Conservation (phyloP, 73 alveolate genomes). For the Blepharisma stoltei region DNA sequence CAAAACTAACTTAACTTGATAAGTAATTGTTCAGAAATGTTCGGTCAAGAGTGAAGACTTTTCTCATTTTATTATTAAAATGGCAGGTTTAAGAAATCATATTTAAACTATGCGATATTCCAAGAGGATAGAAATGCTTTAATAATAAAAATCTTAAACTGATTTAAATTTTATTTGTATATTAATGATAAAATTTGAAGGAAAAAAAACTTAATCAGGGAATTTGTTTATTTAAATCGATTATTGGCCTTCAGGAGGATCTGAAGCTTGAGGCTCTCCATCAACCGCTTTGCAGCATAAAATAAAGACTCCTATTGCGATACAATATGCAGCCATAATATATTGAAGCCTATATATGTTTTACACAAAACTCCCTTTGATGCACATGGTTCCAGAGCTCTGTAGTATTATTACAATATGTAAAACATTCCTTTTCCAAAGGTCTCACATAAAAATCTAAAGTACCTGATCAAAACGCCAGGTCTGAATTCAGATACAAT, state of each 20-base stretch:
- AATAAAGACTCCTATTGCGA: slow-evolving; percentile 20
- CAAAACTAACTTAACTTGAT: no score
- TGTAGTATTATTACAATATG: background rate
- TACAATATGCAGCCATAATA: slow-evolving; percentile 17
- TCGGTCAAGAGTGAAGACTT: no score
- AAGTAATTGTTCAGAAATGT: no score
- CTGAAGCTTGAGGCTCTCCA: slow-evolving; percentile 29
- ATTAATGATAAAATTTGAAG: no score
- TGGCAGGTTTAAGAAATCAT: no score
- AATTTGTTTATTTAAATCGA: no score
- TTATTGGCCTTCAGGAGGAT: slow-evolving; percentile 11
- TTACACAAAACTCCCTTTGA: slow-evolving; percentile 4
- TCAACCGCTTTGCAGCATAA: slow-evolving; percentile 23
- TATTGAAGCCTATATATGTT: slow-evolving; percentile 4
- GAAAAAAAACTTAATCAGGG: no score
- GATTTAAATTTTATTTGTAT: no score
- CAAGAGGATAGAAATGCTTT: no score
- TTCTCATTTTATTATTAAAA: no score
- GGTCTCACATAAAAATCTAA: slow-evolving; percentile 1
- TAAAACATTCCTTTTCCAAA: slow-evolving; percentile 30
- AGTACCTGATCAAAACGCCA: background rate
- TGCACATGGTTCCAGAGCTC: slow-evolving; percentile 16
- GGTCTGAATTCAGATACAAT: slow-evolving; percentile 13
- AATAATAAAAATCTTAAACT: no score
- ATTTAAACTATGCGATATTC: no score